Base-by-base conservation (phyloP, 169 alveolate species). In the Plasmodium knowlesi region DNA sequence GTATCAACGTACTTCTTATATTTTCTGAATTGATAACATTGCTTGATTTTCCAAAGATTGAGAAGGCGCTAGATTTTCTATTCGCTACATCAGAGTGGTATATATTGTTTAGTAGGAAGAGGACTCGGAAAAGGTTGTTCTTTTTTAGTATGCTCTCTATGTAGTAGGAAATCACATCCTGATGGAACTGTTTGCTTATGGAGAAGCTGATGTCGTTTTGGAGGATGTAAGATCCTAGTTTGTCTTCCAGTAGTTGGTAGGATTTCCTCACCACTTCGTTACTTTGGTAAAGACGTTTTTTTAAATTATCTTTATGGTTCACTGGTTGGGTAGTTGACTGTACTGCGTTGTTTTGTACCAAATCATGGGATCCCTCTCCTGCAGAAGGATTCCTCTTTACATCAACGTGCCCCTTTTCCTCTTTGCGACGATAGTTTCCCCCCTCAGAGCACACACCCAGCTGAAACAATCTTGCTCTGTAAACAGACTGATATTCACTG, bases 11-110 rank as follows among this genome's bases (percentile, higher is more conserved):
- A 19, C 89, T 92, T 16, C 97, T 80, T 6, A 95, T 92, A 57
- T 95, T 95, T 80, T 95, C 97, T 10, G 97, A 92, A 82, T 95
- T 88, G 2, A 95, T 83, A 1, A 93, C 97, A n/a, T 92, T 89
- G 37, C 46, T 83, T 5, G 97, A 95, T 90, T 95, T 95, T 16
- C 97, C 97, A 78, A 95, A 95, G 53, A 95, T 80, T 16, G 96
- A 92, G 70, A 95, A 95, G 16, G 97, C 96, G 32, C 97, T 89
- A 70, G 84, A 86, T 71, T 95, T 91, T 72, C 81, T 95, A 14
- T 95, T 95, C 0, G 97, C 97, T 30, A 92, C 82, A 76, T 93
- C 97, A 5, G 97, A 95, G 57, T 81, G 78, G 61, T 82, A 82
- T 28, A 91, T 34, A 53, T 71, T 91, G 76, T 82, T 91, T 78